Base-by-base conservation (phyloP, 2,329 filamentous ascomycete genomes). In the Phoma herbarum region DNA sequence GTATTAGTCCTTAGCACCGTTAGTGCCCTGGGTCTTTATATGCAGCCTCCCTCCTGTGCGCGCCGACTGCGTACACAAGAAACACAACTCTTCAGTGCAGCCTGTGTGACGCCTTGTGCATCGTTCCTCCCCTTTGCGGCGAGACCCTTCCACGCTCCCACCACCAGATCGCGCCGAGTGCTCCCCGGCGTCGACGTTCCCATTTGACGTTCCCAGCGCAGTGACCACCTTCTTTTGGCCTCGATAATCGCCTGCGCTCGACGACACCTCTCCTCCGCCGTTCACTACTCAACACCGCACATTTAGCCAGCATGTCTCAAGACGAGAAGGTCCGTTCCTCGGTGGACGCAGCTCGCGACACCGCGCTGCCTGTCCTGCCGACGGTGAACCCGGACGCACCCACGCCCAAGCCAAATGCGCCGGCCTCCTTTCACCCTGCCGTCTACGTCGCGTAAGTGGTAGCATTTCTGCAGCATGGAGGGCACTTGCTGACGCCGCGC, bases 321-420 rank as follows among this genome's bases (percentile, higher is more conserved):
- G 90, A 85, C 75, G 83, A 97, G 79, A 97, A 97, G 82, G 88
- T 85, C 70, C 90, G 93, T 75, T 84, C 88, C 71, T 97, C 92
- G 45, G 90, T 90, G 78, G 93, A 97, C 78, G 82, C 85, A 70
- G 82, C 86, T 57, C 86, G 90, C 78, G 85, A 88, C 64, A 78
- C 81, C 63, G 81, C 81, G 66, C 80, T 80, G 72, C 86, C 83
- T 42, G 83, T 92, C 58, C 84, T 97, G 75, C 93, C 93, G 28
- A 93, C 89, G 11, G 86, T 91, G 77, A 96, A 94, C 77, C 90
- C 90, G 23, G 85, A 87, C 23, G 81, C 83, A 54, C 88, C 93
- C 77, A 94, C 93, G 84, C 73, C 85, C 58, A 85, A 89, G 73
- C 81, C 66, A 52, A 77, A 88, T 57, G 88, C 89, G 78, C 54